Percentiles rank a stretch among this genome's conserved stretches.
Conservation (phyloP, 805 yeast genomes). For the Spencermartinsiella europaea region DNA sequence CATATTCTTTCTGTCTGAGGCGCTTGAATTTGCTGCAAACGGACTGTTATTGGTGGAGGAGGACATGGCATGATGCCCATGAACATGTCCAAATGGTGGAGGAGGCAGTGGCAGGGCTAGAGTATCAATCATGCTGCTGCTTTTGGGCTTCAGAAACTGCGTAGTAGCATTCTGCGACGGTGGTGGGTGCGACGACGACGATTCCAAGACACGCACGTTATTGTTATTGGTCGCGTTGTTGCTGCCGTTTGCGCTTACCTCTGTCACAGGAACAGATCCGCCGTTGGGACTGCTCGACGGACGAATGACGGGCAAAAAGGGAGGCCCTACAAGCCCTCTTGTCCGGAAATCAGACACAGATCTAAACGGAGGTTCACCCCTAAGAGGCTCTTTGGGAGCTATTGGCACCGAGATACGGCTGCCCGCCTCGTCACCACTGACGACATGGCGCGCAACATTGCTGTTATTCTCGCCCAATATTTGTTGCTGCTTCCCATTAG, state of each 20-base stretch:
- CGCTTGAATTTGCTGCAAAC: background rate
- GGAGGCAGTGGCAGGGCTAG: constrained; percentile 8
- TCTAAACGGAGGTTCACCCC: background rate
- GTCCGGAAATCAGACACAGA: background rate
- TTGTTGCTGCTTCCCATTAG: background rate
- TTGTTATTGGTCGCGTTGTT: no score
- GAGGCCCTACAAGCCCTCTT: background rate
- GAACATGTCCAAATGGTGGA: constrained; percentile 3
- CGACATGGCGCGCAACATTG: background rate
- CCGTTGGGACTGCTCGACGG: constrained; percentile 15
- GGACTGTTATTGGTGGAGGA: background rate
- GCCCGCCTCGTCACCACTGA: background rate
- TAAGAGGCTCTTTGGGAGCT: background rate
- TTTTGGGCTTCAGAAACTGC: background rate
- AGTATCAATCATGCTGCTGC: constrained; percentile 5
- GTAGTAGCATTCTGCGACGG: background rate
- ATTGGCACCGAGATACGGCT: background rate
- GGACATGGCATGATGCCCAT: constrained; percentile 5
- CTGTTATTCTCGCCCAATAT: background rate
- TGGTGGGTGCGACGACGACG: background rate
- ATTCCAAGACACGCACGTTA: background rate
- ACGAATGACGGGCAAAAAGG: background rate
- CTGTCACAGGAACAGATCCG: constrained; percentile 1
- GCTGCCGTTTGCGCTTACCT: background rate
- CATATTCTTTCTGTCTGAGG: constrained; percentile 1